Conservation (phyloP, 1,284 basidiomycete genomes). For the Heterobasidion irregulare region DNA sequence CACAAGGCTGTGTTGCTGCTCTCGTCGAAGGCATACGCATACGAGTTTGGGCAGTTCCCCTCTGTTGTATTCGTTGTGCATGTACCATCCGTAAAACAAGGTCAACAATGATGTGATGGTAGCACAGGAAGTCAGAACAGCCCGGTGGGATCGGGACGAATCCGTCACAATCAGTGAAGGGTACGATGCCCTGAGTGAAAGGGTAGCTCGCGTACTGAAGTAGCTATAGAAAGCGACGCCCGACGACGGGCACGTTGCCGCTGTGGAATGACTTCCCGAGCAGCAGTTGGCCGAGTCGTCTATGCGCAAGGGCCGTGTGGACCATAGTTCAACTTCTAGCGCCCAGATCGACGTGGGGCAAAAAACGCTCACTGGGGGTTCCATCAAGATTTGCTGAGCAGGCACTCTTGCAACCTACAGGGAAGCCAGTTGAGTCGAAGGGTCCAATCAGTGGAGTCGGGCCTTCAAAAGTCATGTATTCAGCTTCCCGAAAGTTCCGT, state of each 20-base stretch:
- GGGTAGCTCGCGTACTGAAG: slow-evolving; percentile 30
- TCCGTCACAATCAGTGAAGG: no score
- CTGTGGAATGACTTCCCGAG: slow-evolving; percentile 31
- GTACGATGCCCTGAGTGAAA: not conserved
- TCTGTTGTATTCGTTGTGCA: slow-evolving; percentile 20
- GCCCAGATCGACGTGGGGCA: not conserved
- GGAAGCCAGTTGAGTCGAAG: slow-evolving; percentile 26
- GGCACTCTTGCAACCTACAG: slow-evolving; percentile 35
- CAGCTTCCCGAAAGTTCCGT: slow-evolving; percentile 29
- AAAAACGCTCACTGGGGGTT: slow-evolving; percentile 17
- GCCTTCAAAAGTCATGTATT: slow-evolving; percentile 15
- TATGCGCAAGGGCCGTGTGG: slow-evolving; percentile 1
- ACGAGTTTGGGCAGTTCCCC: slow-evolving; percentile 34
- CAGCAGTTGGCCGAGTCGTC: slow-evolving; percentile 35
- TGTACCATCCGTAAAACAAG: not conserved
- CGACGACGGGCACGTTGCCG: slow-evolving; percentile 31
- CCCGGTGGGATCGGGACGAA: no score
- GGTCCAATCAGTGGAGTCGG: slow-evolving; percentile 27
- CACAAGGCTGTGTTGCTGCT: slow-evolving; percentile 35
- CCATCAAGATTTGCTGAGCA: slow-evolving; percentile 31
- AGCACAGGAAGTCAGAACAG: no score
- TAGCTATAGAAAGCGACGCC: slow-evolving; percentile 34
- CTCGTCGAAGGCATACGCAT: slow-evolving; percentile 46
- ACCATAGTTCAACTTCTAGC: not conserved
- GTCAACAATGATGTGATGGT: no score